phyloP scores from a whole-genome alignment of 192 early-diverging fungal species.

The Mortierella alpina region DNA sequence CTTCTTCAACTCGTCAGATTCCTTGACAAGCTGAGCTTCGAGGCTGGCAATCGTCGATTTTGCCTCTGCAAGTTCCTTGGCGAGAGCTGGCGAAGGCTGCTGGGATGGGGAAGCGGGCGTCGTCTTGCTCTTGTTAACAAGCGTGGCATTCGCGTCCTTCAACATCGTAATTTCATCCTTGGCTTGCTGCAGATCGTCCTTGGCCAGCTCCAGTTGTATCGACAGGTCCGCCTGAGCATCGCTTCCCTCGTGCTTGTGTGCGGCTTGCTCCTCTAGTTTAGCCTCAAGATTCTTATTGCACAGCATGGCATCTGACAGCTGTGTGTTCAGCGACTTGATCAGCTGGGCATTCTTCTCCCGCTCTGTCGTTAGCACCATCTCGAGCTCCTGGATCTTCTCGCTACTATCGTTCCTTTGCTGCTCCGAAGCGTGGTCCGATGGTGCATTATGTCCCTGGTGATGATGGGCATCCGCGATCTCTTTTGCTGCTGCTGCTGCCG shows the following conservation, averaged over 20 bases:
- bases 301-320: slow-evolving; percentile 24
- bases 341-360: slow-evolving; percentile 17
- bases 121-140: slow-evolving; percentile 11
- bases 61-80: slow-evolving; percentile 22
- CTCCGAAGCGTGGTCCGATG: neutral
- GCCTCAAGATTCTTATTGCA: slow-evolving; percentile 19
- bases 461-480: neutral
- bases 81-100: slow-evolving; percentile 4
- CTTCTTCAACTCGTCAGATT: slow-evolving; percentile 2
- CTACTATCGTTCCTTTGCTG: neutral
- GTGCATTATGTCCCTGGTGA: neutral
- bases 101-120: neutral
- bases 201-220: slow-evolving; percentile 36
- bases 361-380: slow-evolving; percentile 11
- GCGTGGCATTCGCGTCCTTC: slow-evolving; percentile 23
- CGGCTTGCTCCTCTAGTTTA: slow-evolving; percentile 18
- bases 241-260: slow-evolving; percentile 18
- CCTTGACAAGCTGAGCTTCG: slow-evolving; percentile 12
- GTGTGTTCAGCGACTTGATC: slow-evolving; percentile 15
- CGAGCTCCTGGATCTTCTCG: slow-evolving; percentile 2
- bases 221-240: slow-evolving; percentile 23
- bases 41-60: slow-evolving; percentile 26
- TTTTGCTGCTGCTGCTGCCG: slow-evolving; percentile 9
- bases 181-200: slow-evolving; percentile 36
- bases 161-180: slow-evolving; percentile 16